Conservation (phyloP, 495 filamentous ascomycete genomes). For the Hyaloscypha variabilis region DNA sequence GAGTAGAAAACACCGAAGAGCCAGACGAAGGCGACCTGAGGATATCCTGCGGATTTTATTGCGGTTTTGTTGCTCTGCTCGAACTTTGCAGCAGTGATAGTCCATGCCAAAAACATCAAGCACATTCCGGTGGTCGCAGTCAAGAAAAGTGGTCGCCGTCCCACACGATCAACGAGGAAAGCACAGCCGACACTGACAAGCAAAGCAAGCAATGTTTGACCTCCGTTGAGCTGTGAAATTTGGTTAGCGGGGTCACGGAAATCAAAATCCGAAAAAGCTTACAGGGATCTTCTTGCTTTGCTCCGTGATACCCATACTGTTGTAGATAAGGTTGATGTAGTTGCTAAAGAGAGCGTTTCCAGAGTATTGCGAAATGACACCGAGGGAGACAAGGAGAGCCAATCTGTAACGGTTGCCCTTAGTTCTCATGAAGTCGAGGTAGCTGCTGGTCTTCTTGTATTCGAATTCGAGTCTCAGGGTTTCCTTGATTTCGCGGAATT, state of each 20-base stretch:
- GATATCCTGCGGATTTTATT: conserved; percentile 28
- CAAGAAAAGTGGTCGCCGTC: conserved; percentile 31
- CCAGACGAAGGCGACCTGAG: conserved; percentile 30
- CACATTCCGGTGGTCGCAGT: conserved; percentile 32
- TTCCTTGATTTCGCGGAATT: conserved; percentile 45
- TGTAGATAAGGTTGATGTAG: conserved; percentile 55
- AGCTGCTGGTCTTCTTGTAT: conserved; percentile 42
- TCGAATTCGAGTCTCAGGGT: conserved; percentile 54
- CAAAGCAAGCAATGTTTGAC: conserved; percentile 24
- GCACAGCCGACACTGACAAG: conserved; percentile 32
- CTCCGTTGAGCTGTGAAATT: conserved; percentile 34
- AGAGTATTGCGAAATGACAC: conserved; percentile 69
- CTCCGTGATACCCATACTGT: conserved; percentile 51
- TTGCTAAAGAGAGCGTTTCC: conserved; percentile 69
- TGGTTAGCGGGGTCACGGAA: background rate
- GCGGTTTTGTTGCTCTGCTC: conserved; percentile 7
- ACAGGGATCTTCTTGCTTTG: conserved; percentile 57
- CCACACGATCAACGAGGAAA: conserved; percentile 38
- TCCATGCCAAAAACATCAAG: conserved; percentile 32
- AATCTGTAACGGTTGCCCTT: conserved; percentile 68
- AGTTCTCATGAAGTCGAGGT: conserved; percentile 45
- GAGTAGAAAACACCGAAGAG: conserved; percentile 53
- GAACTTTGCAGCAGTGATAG: conserved; percentile 27
- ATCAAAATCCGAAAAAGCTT: conserved; percentile 21
- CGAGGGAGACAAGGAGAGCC: conserved; percentile 57